Percentiles rank a stretch among this genome's conserved stretches.
Evolutionary conservation across 2,329 filamentous ascomycete species (phyloP).

Genomic region (Neonectria punicea): DNA sequence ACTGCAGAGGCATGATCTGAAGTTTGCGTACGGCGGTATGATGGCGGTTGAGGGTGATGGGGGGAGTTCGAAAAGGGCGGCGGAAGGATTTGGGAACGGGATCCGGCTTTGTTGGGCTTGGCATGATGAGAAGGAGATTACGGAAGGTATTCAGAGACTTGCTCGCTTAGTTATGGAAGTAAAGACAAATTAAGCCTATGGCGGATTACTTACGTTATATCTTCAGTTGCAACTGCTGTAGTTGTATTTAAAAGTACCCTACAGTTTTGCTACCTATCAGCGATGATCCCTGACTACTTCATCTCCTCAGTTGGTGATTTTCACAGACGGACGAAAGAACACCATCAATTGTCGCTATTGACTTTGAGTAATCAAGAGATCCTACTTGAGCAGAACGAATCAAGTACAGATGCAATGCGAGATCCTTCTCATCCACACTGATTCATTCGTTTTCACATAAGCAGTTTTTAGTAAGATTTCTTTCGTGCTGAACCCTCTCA

Average conservation of each 20-base stretch:
- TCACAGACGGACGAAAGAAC: no score
- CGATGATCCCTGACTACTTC: no score
- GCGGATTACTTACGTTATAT: not conserved
- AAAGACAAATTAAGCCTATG: not conserved
- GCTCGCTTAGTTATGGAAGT: not conserved
- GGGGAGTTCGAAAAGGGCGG: not conserved
- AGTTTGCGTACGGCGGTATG: constrained; percentile 18
- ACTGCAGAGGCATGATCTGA: constrained; percentile 3
- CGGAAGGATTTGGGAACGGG: constrained; percentile 5
- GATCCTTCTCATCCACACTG: no score
- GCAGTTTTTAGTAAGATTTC: no score
- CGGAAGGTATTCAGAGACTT: constrained; percentile 7
- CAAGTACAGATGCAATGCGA: not conserved
- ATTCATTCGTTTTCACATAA: no score
- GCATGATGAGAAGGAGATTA: constrained; percentile 12
- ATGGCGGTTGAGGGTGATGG: constrained; percentile 13
- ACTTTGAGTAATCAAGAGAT: not conserved
- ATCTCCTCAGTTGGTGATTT: not conserved
- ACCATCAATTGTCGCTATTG: not conserved
- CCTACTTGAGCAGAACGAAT: not conserved
- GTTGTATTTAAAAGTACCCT: no score
- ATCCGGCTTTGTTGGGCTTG: constrained; percentile 21
- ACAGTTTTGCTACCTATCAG: no score
- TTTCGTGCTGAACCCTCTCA: not conserved
- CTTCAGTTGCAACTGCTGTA: no score